Evolutionary conservation across 768 basidiomycete species (phyloP).

Genomic region (Phaeotremella skinneri): DNA sequence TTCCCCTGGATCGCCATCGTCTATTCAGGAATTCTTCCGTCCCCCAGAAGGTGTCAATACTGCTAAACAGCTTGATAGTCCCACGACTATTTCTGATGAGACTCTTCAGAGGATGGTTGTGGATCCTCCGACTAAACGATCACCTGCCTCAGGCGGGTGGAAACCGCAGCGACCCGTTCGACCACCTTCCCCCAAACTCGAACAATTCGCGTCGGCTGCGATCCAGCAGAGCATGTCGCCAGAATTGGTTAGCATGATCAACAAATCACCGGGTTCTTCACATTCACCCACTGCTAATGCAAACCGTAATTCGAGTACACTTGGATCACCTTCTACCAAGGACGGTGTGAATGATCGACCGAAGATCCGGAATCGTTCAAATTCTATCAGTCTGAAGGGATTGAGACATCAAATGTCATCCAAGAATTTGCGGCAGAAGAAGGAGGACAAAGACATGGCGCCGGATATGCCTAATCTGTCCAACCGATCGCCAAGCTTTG

Average conservation of each 20-base stretch:
- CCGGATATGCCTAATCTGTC: conserved; percentile 9
- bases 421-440: conserved; percentile 24
- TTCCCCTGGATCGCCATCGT: conserved; percentile 8
- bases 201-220: not conserved
- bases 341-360: conserved; percentile 5
- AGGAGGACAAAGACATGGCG: conserved; percentile 10
- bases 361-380: conserved; percentile 16
- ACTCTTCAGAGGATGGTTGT: conserved; percentile 43
- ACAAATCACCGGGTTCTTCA: conserved; percentile 8
- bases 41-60: not conserved
- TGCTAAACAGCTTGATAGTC: conserved; percentile 3
- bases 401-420: conserved; percentile 26
- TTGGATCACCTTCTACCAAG: not conserved
- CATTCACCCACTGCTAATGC: no score
- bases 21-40: conserved; percentile 16
- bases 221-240: conserved; percentile 19
- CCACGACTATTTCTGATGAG: conserved; percentile 36
- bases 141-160: conserved; percentile 30
- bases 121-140: conserved; percentile 7
- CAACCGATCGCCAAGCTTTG: not conserved
- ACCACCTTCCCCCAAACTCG: conserved; percentile 41
- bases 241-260: conserved; percentile 18
- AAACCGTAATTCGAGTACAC: not conserved
- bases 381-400: conserved; percentile 34
- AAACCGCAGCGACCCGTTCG: conserved; percentile 38